phyloP scores from a whole-genome alignment of 768 basidiomycete species.

The Hygrocybe coccinea region DNA sequence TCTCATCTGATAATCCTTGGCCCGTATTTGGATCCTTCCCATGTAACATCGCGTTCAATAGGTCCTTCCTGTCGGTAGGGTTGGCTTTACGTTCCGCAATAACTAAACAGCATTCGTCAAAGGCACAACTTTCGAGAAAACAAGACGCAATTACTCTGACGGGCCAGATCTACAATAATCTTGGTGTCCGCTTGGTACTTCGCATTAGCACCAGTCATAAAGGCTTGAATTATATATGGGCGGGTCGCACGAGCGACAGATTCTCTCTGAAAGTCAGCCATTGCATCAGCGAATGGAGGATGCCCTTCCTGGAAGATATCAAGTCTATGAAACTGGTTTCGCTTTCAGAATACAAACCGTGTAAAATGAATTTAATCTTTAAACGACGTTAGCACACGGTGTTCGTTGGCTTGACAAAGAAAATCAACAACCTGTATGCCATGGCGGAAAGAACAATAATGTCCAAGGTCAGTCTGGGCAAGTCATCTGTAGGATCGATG shows the following conservation, averaged over 20 bases:
- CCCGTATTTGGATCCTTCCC: slow-evolving; percentile 44
- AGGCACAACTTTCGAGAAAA: background rate
- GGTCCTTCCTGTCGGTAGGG: slow-evolving; percentile 38
- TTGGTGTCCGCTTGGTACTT: slow-evolving; percentile 41
- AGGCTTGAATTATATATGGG: slow-evolving; percentile 30
- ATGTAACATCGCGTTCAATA: slow-evolving; percentile 43
- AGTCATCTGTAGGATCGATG: slow-evolving; percentile 44
- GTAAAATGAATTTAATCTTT: slow-evolving; percentile 45
- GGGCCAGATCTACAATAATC: slow-evolving; percentile 38
- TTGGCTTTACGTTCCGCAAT: slow-evolving; percentile 36
- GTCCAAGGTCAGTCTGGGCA: slow-evolving; percentile 45
- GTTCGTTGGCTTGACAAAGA: no score
- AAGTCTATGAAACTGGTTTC: background rate
- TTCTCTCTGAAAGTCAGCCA: slow-evolving; percentile 40
- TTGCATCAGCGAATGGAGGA: slow-evolving; percentile 38
- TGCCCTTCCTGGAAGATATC: slow-evolving; percentile 22
- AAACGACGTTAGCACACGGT: no score
- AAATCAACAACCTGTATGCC: slow-evolving; percentile 31
- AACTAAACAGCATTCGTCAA: slow-evolving; percentile 23
- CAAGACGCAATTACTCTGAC: slow-evolving; percentile 30
- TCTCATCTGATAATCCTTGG: slow-evolving; percentile 35
- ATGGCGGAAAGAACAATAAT: slow-evolving; percentile 44
- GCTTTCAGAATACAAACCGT: slow-evolving; percentile 15
- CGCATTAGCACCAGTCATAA: slow-evolving; percentile 32
- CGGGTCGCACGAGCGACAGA: slow-evolving; percentile 32